phyloP scores from a whole-genome alignment of 208 protist species.

The Trypanosoma scelopori region DNA sequence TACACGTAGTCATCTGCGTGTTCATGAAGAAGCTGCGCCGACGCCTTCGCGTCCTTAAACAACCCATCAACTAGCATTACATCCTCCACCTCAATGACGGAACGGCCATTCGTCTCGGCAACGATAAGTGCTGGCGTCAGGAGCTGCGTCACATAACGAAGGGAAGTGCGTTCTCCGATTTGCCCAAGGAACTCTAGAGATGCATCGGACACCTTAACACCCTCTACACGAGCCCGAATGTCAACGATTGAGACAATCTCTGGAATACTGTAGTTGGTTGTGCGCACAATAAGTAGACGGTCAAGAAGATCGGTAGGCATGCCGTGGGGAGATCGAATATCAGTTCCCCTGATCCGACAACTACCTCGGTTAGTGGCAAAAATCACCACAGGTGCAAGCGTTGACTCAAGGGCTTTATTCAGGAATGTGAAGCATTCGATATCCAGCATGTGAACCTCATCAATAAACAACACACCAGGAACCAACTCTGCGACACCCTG shows the following conservation, averaged over 20 bases:
- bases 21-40: slow-evolving; percentile 84
- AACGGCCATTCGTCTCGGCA: slow-evolving; percentile 93
- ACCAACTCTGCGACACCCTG: slow-evolving; percentile 99
- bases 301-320: slow-evolving; percentile 99
- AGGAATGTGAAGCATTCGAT: slow-evolving; percentile 99
- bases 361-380: slow-evolving; percentile 99
- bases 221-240: slow-evolving; percentile 95
- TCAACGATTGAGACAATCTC: slow-evolving; percentile 97
- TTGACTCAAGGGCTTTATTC: slow-evolving; percentile 99
- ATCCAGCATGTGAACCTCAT: slow-evolving; percentile 99
- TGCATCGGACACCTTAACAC: slow-evolving; percentile 91
- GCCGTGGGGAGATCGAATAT: slow-evolving; percentile 98
- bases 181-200: slow-evolving; percentile 89
- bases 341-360: slow-evolving; percentile 96
- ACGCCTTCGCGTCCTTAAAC: slow-evolving; percentile 98
- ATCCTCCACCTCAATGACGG: slow-evolving; percentile 91
- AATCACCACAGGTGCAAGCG: slow-evolving; percentile 99
- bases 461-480: slow-evolving; percentile 99
- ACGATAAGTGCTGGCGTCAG: slow-evolving; percentile 97
- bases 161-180: slow-evolving; percentile 93
- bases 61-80: slow-evolving; percentile 94
- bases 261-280: slow-evolving; percentile 94
- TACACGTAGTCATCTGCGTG: slow-evolving; percentile 92
- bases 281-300: slow-evolving; percentile 99
- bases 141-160: slow-evolving; percentile 98